Evolutionary conservation across 192 early-diverging fungal genomes (phyloP).

Genomic region (Coemansia sp.): DNA sequence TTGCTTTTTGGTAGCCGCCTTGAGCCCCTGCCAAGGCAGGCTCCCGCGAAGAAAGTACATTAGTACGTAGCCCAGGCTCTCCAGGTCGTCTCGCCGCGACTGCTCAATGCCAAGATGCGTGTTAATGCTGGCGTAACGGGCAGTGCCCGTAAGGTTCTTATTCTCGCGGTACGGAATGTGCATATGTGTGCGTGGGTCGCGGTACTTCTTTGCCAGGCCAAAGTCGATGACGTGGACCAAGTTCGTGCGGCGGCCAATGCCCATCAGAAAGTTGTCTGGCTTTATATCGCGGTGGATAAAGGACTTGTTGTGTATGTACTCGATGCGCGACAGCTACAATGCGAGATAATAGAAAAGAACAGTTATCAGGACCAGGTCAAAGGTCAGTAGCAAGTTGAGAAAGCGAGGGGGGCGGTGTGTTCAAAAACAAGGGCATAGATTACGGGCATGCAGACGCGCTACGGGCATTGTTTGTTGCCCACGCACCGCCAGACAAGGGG

Average conservation of each 20-base stretch:
- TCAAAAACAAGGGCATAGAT: conserved; percentile 3
- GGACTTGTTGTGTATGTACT: conserved; percentile 81
- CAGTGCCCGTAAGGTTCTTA: conserved; percentile 91
- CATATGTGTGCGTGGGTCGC: conserved; percentile 75
- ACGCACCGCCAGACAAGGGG: conserved; percentile 1
- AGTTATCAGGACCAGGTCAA: conserved; percentile 14
- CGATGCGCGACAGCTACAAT: conserved; percentile 65
- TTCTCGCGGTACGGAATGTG: conserved; percentile 92
- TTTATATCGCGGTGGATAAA: conserved; percentile 92
- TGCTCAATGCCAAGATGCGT: conserved; percentile 84
- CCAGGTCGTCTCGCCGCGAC: conserved; percentile 88
- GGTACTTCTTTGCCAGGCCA: conserved; percentile 87
- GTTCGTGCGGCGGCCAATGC: conserved; percentile 77
- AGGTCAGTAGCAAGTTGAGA: neutral
- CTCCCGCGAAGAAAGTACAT: conserved; percentile 90
- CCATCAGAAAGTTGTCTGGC: conserved; percentile 91
- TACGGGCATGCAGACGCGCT: conserved; percentile 4
- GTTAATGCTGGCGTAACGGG: conserved; percentile 89
- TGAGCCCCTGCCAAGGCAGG: conserved; percentile 90
- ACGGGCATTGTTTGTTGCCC: conserved; percentile 6
- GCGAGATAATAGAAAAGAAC: conserved; percentile 24
- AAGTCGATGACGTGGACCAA: conserved; percentile 90
- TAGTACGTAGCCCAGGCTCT: conserved; percentile 84
- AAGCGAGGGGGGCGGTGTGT: neutral
- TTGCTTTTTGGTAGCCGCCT: conserved; percentile 87